These are phyloP conservation scores for Phaeotremella fagi DNA, from an alignment of 768 basidiomycete species.

Conservation along the genomic window DNA sequence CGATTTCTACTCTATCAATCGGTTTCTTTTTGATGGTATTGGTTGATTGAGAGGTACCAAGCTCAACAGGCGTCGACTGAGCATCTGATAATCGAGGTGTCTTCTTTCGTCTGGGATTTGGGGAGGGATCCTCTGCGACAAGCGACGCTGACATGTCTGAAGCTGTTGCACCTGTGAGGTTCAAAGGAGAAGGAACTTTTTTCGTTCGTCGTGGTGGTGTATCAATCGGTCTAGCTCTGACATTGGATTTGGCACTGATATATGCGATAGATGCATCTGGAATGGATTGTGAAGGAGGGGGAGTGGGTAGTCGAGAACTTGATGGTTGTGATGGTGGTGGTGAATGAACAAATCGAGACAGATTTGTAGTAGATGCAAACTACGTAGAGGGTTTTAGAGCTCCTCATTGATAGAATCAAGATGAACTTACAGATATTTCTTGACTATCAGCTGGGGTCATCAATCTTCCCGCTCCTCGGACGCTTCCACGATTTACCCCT, in stretches of 20 bases:
- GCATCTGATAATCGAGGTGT: slow-evolving; percentile 12
- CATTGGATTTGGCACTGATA: background rate
- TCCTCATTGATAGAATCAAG: too few species aligned
- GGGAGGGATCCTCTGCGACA: slow-evolving; percentile 13
- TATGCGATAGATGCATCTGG: too few species aligned
- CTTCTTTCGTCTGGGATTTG: slow-evolving; percentile 24
- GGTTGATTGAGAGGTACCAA: too few species aligned
- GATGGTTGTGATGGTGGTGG: background rate
- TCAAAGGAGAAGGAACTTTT: background rate
- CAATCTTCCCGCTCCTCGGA: slow-evolving; percentile 10
- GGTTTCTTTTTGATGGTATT: background rate
- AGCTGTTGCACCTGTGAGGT: slow-evolving; percentile 1
- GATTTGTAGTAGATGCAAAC: background rate
- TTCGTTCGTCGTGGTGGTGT: slow-evolving; percentile 16
- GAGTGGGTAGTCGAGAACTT: slow-evolving; percentile 18
- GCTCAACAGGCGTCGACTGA: background rate
- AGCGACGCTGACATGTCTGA: slow-evolving; percentile 8
- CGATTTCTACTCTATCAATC: slow-evolving; percentile 10
- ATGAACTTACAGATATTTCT: slow-evolving; percentile 14
- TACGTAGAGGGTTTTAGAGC: background rate
- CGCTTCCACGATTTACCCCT: background rate
- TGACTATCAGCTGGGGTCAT: slow-evolving; percentile 33
- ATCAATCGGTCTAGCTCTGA: slow-evolving; percentile 14
- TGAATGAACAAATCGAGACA: background rate
- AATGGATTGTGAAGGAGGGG: slow-evolving; percentile 20